phyloP scores from a whole-genome alignment of 2,329 filamentous ascomycete species.

The Calonectria crousiana region DNA sequence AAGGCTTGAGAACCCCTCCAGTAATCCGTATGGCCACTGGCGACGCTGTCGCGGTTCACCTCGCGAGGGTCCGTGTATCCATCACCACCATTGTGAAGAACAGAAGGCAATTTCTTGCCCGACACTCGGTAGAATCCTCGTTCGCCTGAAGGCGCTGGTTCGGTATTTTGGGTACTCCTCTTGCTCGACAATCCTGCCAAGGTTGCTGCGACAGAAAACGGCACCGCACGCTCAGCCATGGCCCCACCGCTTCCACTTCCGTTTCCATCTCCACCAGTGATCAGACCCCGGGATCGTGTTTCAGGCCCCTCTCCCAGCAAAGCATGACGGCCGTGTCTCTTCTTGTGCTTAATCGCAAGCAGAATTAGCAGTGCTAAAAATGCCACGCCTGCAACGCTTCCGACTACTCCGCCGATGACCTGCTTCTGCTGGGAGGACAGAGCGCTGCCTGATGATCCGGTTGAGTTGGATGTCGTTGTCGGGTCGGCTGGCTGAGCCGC shows the following conservation, averaged over 20 bases:
- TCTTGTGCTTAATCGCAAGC: constrained; percentile 68
- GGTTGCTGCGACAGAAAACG: constrained; percentile 59
- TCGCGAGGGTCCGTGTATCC: constrained; percentile 67
- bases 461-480: constrained; percentile 31
- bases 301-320: constrained; percentile 56
- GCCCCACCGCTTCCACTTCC: constrained; percentile 36
- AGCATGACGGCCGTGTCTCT: constrained; percentile 58
- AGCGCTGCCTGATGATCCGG: constrained; percentile 30
- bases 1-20: constrained; percentile 66
- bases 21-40: constrained; percentile 65
- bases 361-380: constrained; percentile 67
- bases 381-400: constrained; percentile 69
- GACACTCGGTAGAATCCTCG: constrained; percentile 74
- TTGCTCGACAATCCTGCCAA: constrained; percentile 61
- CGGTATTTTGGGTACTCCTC: constrained; percentile 42
- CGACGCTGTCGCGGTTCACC: constrained; percentile 49
- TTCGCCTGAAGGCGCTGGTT: constrained; percentile 58
- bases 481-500: constrained; percentile 37
- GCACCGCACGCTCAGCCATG: constrained; percentile 61
- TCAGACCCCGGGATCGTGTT: constrained; percentile 45
- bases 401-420: constrained; percentile 69
- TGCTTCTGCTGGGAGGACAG: constrained; percentile 51
- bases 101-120: constrained; percentile 73
- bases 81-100: constrained; percentile 72
- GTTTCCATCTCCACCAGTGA: constrained; percentile 39